These are phyloP conservation scores for Rhynchosporium agropyri DNA, from an alignment of 2,329 filamentous ascomycete genomes.

Conservation along the genomic window DNA sequence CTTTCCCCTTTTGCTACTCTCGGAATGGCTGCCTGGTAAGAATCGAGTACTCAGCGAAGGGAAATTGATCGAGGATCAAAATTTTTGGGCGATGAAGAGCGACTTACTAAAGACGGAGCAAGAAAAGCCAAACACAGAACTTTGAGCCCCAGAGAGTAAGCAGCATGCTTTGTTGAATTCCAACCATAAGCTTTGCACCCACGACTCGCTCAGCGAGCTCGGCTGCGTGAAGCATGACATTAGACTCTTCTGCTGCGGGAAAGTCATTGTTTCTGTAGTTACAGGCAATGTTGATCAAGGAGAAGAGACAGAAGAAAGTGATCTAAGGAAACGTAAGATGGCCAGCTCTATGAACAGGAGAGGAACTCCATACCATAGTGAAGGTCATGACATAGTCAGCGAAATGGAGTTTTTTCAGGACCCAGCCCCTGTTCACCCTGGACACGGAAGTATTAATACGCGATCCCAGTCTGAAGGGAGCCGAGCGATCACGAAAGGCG, in stretches of 20 bases:
- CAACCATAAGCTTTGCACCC: slow-evolving; percentile 53
- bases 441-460: slow-evolving; percentile 2
- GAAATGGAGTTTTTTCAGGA: slow-evolving; percentile 30
- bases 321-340: slow-evolving; percentile 34
- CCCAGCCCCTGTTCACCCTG: slow-evolving; percentile 30
- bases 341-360: not conserved
- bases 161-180: slow-evolving; percentile 53
- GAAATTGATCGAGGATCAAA: not conserved
- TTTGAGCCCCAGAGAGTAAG: slow-evolving; percentile 55
- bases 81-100: not conserved
- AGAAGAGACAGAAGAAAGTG: slow-evolving; percentile 43
- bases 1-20: not conserved
- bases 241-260: slow-evolving; percentile 42
- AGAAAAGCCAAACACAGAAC: slow-evolving; percentile 54
- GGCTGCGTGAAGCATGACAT: slow-evolving; percentile 42
- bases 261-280: slow-evolving; percentile 44
- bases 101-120: slow-evolving; percentile 34
- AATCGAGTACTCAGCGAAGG: not conserved
- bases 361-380: slow-evolving; percentile 41
- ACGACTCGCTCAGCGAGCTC: slow-evolving; percentile 48
- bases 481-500: not conserved
- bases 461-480: not conserved
- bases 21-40: not conserved
- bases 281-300: slow-evolving; percentile 45
- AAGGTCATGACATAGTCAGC: slow-evolving; percentile 46